phyloP scores from a whole-genome alignment of 2,329 filamentous ascomycete species.

The Geosmithia flava region DNA sequence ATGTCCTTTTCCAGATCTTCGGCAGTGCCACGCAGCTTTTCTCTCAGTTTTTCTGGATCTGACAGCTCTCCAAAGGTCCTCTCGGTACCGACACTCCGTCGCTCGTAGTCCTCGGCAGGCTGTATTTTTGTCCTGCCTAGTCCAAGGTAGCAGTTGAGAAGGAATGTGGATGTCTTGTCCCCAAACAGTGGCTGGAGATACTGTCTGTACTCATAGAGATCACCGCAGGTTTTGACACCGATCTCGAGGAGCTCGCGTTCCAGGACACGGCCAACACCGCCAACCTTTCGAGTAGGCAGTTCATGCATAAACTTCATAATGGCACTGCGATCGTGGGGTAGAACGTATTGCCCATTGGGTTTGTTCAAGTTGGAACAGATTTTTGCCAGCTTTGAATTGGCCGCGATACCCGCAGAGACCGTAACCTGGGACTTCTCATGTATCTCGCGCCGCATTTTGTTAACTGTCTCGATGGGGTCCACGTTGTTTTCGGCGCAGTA shows the following conservation, averaged over 20 bases:
- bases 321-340: constrained; percentile 57
- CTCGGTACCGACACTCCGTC: constrained; percentile 91
- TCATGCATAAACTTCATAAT: constrained; percentile 81
- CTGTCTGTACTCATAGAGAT: constrained; percentile 68
- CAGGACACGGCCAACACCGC: constrained; percentile 87
- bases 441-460: constrained; percentile 67
- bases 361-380: constrained; percentile 95
- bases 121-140: constrained; percentile 76
- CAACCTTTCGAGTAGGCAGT: constrained; percentile 80
- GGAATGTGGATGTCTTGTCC: constrained; percentile 79
- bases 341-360: constrained; percentile 78
- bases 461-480: constrained; percentile 59
- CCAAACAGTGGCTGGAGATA: constrained; percentile 72
- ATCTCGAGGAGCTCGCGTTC: constrained; percentile 84
- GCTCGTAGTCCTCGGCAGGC: constrained; percentile 77
- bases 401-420: constrained; percentile 86
- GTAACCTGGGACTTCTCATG: constrained; percentile 69
- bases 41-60: constrained; percentile 53
- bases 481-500: constrained; percentile 64
- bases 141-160: constrained; percentile 75
- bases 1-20: constrained; percentile 83
- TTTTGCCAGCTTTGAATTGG: constrained; percentile 88
- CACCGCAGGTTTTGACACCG: constrained; percentile 77
- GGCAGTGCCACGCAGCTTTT: constrained; percentile 69
- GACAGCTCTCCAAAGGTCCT: constrained; percentile 78